Evolutionary conservation across 129 eudicot species (phyloP).

Genomic region (Gnaphalium uliginosum): DNA sequence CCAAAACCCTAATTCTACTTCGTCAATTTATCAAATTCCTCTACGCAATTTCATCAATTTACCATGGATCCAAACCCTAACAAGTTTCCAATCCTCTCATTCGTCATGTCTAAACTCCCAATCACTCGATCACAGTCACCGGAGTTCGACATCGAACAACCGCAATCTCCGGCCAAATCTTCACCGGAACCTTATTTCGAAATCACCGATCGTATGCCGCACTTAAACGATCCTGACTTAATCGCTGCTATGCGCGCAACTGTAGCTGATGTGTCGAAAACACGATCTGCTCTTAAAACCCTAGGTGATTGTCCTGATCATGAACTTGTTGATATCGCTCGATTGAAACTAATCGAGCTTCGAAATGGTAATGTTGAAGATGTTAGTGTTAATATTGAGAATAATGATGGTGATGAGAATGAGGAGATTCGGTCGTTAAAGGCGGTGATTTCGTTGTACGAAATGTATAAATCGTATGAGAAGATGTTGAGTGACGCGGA

Average conservation of each 20-base stretch:
- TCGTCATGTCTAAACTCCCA: conserved; percentile 65
- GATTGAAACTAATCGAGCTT: conserved; percentile 47
- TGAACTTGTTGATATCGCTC: conserved; percentile 72
- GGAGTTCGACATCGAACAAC: conserved; percentile 70
- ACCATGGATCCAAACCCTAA: conserved; percentile 74
- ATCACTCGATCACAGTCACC: conserved; percentile 32
- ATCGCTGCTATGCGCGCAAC: conserved; percentile 64
- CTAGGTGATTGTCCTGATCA: conserved; percentile 85
- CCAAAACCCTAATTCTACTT: neutral
- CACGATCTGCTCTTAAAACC: conserved; percentile 63
- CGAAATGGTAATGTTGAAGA: conserved; percentile 44
- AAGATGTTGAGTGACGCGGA: conserved; percentile 75
- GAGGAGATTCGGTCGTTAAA: conserved; percentile 50
- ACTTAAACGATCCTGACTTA: conserved; percentile 58
- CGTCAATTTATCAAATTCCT: neutral
- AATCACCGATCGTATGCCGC: conserved; percentile 71
- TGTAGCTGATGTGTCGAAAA: conserved; percentile 62
- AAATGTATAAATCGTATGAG: conserved; percentile 76
- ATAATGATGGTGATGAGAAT: conserved; percentile 32
- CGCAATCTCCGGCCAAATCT: conserved; percentile 31
- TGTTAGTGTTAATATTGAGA: conserved; percentile 6
- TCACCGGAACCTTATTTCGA: conserved; percentile 59
- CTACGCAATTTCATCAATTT: conserved; percentile 3
- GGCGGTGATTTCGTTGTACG: conserved; percentile 67
- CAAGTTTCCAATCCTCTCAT: conserved; percentile 66